Conservation (phyloP, 768 basidiomycete species). For the Rhodosporidiobolus odoratus region DNA sequence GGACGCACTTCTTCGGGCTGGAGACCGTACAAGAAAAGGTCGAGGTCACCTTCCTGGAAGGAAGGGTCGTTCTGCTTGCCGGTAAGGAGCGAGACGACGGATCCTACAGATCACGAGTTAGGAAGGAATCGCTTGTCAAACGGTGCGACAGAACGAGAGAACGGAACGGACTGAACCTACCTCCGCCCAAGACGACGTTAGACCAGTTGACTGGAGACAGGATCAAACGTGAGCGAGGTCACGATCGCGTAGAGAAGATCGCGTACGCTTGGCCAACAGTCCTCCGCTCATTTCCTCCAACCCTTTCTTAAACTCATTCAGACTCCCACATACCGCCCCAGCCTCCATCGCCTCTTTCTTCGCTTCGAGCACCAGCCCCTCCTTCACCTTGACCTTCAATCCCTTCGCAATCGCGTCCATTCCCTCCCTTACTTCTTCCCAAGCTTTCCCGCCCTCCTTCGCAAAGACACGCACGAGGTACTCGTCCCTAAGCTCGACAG, state of each 20-base stretch:
- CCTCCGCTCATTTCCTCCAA: neutral
- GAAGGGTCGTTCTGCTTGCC: neutral
- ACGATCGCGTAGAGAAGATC: neutral
- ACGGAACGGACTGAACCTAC: neutral
- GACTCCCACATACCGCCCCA: neutral
- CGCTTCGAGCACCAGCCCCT: neutral
- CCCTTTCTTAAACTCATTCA: constrained; percentile 7
- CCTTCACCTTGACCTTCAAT: neutral
- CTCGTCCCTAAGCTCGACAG: neutral
- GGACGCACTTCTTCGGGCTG: constrained; percentile 11
- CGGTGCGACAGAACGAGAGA: too few relatives aligned
- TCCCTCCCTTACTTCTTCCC: neutral
- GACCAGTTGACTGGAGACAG: constrained; percentile 15
- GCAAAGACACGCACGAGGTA: constrained; percentile 13
- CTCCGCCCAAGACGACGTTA: constrained; percentile 16
- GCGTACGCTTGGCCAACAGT: constrained; percentile 15
- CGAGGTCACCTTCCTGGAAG: constrained; percentile 11
- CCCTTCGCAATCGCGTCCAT: neutral
- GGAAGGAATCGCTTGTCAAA: too few relatives aligned
- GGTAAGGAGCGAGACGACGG: constrained; percentile 10
- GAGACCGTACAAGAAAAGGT: constrained; percentile 27
- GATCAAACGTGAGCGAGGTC: neutral
- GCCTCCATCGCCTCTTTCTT: neutral
- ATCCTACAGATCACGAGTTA: neutral
- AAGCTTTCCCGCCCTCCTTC: neutral